Evolutionary conservation across 176 grass and related monocot genomes (phyloP), one percentile per base, ranked within the genome.

Genomic region (Juncus effusus): DNA sequence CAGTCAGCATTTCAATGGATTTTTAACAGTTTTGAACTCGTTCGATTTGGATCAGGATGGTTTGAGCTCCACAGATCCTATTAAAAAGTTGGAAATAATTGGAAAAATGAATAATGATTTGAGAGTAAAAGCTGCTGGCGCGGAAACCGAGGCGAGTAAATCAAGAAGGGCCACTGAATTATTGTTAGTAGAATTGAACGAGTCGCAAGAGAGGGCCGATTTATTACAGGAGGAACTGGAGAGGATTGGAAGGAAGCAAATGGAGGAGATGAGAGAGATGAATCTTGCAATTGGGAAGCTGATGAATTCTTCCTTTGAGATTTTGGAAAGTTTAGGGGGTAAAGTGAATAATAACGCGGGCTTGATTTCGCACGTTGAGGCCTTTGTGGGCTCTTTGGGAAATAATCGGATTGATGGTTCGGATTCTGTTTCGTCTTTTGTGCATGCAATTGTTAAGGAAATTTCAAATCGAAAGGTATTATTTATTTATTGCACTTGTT

Each of bases 141-240:
- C 69, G 12, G 80, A 92, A 79, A 77, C 82, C 64, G 85, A 92
- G 81, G 71, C 80, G 45, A 91, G 82, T 42, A 92, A 89, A 81
- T 84, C 80, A 0, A 97, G 91, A 77, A 70, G 72, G 53, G 68
- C 82, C 65, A 84, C 80, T 36, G 88, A 92, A 58, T 78, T 97
- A 38, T 88, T 97, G 73, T 61, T 97, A 52, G 68, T 80, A 65
- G 93, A 97, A 82, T 78, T 97, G 62, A 92, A 92, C 80, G 93
- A 97, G 79, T 83, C 82, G 47, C 93, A 92, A 78, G 93, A 97
- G 74, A 92, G 88, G 78, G 80, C 80, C 75, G 93, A 97, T 64
- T 77, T 84, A 62, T 86, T 97, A 54, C 82, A 89, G 78, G 93
- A 92, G 69, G 93, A 97, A 84, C 79, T 97, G 78, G 68, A 61